Evolutionary conservation across 768 basidiomycete species (phyloP).

Genomic region (Mycena galopus): DNA sequence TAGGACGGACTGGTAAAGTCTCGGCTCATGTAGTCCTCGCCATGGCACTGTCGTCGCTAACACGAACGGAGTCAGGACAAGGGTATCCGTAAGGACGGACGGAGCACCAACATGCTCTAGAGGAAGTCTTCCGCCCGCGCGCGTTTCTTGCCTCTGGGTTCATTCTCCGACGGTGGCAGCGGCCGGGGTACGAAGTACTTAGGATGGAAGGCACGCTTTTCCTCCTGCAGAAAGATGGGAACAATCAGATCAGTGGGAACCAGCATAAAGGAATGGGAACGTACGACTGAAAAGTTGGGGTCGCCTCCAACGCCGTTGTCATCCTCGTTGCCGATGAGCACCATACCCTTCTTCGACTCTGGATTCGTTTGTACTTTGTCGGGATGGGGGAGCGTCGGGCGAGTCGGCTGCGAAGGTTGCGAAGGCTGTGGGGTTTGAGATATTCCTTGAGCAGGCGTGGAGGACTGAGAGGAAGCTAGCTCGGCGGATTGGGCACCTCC

Average conservation of each 20-base stretch:
- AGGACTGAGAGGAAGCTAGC: slow-evolving; percentile 36
- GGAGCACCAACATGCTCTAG: slow-evolving; percentile 44
- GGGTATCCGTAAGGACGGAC: neutral
- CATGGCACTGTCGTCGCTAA: slow-evolving; percentile 1
- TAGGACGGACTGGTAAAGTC: slow-evolving; percentile 51
- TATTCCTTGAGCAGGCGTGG: slow-evolving; percentile 33
- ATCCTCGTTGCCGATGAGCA: slow-evolving; percentile 68
- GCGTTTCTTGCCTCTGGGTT: slow-evolving; percentile 84
- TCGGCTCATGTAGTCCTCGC: slow-evolving; percentile 13
- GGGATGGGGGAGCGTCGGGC: slow-evolving; percentile 67
- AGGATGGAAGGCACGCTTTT: slow-evolving; percentile 74
- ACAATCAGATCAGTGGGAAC: neutral
- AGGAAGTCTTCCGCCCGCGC: slow-evolving; percentile 91
- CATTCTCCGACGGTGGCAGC: slow-evolving; percentile 46
- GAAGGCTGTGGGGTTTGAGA: slow-evolving; percentile 21
- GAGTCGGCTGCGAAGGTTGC: slow-evolving; percentile 45
- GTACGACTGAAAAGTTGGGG: slow-evolving; percentile 83
- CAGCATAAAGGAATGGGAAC: slow-evolving; percentile 41
- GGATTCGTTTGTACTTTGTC: slow-evolving; percentile 75
- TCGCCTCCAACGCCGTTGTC: slow-evolving; percentile 54
- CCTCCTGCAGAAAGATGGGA: slow-evolving; percentile 65
- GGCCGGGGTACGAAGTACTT: slow-evolving; percentile 71
- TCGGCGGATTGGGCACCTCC: slow-evolving; percentile 33
- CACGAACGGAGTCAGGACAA: slow-evolving; percentile 5
- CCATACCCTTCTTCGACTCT: slow-evolving; percentile 81